Percentiles rank a stretch among this genome's conserved stretches.
These are phyloP conservation scores for Calonectria naviculata DNA, from an alignment of 2,329 filamentous ascomycete genomes.

Conservation along the genomic window DNA sequence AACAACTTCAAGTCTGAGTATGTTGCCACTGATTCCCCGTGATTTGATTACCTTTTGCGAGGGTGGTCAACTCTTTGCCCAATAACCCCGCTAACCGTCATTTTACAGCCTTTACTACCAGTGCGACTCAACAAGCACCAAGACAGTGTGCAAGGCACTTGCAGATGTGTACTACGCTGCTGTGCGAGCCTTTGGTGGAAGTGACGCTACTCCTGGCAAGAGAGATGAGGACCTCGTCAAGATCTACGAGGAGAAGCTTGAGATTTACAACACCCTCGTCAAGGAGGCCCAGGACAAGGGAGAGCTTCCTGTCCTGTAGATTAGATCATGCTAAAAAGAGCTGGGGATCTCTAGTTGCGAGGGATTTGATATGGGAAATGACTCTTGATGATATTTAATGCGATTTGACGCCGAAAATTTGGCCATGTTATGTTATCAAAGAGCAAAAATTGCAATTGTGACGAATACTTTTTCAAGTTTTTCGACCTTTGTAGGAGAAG, in stretches of 20 bases:
- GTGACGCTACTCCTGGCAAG: conserved; percentile 39
- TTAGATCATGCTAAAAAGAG: background rate
- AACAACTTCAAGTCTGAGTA: conserved; percentile 58
- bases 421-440: background rate
- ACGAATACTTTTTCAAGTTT: background rate
- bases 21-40: conserved; percentile 12
- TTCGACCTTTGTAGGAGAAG: background rate
- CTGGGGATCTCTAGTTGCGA: too few species aligned
- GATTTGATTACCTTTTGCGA: background rate
- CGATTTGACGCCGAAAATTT: background rate
- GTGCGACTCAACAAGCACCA: conserved; percentile 12
- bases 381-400: background rate
- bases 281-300: conserved; percentile 46
- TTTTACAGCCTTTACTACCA: conserved; percentile 17
- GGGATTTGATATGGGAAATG: background rate
- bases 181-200: conserved; percentile 50
- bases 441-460: too few species aligned
- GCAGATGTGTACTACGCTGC: conserved; percentile 53
- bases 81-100: background rate
- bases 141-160: conserved; percentile 29
- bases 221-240: conserved; percentile 39
- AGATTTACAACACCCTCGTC: conserved; percentile 46
- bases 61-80: background rate
- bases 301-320: conserved; percentile 31
- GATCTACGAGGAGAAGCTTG: conserved; percentile 47